Evolutionary conservation across 805 yeast genomes (phyloP), one percentile per base, ranked within the genome.

Genomic region (Yamadazyma olivae): DNA sequence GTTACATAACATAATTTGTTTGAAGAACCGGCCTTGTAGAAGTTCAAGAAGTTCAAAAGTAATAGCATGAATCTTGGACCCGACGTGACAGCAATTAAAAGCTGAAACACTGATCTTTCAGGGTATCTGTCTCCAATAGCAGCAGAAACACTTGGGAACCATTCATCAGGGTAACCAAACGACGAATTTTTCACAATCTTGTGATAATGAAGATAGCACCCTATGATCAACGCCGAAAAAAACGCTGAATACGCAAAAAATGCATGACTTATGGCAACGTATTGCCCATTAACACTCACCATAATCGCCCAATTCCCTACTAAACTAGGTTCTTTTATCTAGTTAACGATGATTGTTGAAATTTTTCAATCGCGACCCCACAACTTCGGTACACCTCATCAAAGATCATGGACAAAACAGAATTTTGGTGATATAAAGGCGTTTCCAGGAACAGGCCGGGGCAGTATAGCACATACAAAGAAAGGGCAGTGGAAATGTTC

Each of bases 101-200:
- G 71, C 62, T 93, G 99, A 58, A 91, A 93, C 14, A 93, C 62
- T 1, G 96, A 86, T 46, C 99, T 70, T 61, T 93, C 99, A 0
- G 99, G 99, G 56, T 89, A 93, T 41, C 97, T 64, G 57, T 93
- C 99, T 30, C 99, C 99, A 54, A 93, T 93, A 1, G 99, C 78
- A 1, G 99, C 98, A 24, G 95, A 83, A 2, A 93, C 99, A 52
- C 95, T 83, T 2, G 99, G 99, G 56, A 93, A 91, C 98, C 99
- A 93, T 59, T 93, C 99, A 41, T 90, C 93, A 2, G 99, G 99
- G 55, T 88, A 93, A 1, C 95, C 95, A 54, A 70, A 90, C 45
- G 78, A 77, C 32, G 90, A 84, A 57, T 93, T 93, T 52, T 79
- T 71, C 8, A 93, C 96, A 54, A 93, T 93, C 56, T 93, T 89